These are phyloP conservation scores for Diplodia scrobiculata DNA, from an alignment of 2,329 filamentous ascomycete genomes.

Conservation along the genomic window DNA sequence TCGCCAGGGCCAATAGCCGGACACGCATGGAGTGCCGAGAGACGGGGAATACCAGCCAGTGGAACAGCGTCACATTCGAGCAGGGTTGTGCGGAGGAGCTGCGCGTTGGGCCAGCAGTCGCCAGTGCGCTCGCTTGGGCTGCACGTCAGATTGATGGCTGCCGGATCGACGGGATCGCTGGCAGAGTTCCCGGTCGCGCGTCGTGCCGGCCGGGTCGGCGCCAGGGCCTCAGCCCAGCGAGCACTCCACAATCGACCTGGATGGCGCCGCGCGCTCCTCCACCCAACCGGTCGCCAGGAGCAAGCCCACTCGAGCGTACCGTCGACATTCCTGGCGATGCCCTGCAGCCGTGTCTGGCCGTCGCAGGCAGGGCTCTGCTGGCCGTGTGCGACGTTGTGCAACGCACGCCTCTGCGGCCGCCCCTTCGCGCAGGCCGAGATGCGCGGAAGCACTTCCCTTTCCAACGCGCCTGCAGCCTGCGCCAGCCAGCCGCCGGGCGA, in stretches of 20 bases:
- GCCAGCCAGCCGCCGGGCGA: conserved; percentile 13
- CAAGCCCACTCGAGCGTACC: not conserved
- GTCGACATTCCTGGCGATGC: not conserved
- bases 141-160: conserved; percentile 24
- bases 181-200: conserved; percentile 6
- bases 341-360: not conserved
- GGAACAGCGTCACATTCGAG: not conserved
- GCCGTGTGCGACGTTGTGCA: conserved; percentile 17
- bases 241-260: not conserved
- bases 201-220: conserved; percentile 1
- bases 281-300: not conserved
- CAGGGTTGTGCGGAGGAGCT: not conserved
- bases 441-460: conserved; percentile 24
- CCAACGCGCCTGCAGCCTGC: conserved; percentile 20
- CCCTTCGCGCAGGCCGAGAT: conserved; percentile 25
- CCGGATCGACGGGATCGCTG: conserved; percentile 26
- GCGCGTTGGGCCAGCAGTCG: not conserved
- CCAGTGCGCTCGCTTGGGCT: conserved; percentile 26
- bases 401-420: conserved; percentile 13
- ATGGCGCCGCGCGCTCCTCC: not conserved
- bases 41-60: conserved; percentile 10
- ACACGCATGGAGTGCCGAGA: conserved; percentile 2
- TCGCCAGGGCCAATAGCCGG: not conserved
- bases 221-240: not conserved
- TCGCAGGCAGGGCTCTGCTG: conserved; percentile 9